phyloP scores from a whole-genome alignment of 805 yeast species.

The Monosporozyma yasuniensis region DNA sequence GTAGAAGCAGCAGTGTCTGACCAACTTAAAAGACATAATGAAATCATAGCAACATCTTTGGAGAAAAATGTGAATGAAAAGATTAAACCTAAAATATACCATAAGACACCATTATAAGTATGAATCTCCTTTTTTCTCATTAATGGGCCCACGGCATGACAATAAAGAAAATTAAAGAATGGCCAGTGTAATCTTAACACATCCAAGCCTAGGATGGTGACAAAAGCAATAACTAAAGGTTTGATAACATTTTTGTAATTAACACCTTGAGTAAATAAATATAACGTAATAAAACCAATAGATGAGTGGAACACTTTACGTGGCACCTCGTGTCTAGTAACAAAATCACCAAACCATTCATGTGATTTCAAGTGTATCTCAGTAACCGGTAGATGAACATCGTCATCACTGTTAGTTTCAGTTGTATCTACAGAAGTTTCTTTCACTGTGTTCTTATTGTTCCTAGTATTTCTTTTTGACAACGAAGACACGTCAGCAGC shows the following conservation, averaged over 20 bases:
- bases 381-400: slow-evolving; percentile 25
- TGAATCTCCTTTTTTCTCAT: slow-evolving; percentile 79
- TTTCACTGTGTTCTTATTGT: background rate
- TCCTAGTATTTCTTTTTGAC: background rate
- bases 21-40: slow-evolving; percentile 83
- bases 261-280: slow-evolving; percentile 55
- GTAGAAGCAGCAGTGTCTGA: slow-evolving; percentile 97
- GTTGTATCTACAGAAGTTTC: background rate
- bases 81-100: slow-evolving; percentile 73
- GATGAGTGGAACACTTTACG: slow-evolving; percentile 83
- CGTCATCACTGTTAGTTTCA: slow-evolving; percentile 8
- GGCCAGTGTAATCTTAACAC: slow-evolving; percentile 52
- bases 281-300: slow-evolving; percentile 75
- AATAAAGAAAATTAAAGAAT: slow-evolving; percentile 56
- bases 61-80: slow-evolving; percentile 62
- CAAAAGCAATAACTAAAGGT: slow-evolving; percentile 49
- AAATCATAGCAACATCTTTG: slow-evolving; percentile 71
- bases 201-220: slow-evolving; percentile 54
- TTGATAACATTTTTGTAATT: slow-evolving; percentile 48
- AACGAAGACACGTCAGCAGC: background rate
- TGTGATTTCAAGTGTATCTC: slow-evolving; percentile 34
- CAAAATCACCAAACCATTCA: slow-evolving; percentile 40
- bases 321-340: slow-evolving; percentile 79
- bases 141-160: slow-evolving; percentile 62
- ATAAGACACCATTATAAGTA: slow-evolving; percentile 73